Evolutionary conservation across 2,329 filamentous ascomycete species (phyloP).

Genomic region (Ceratocystis papillata): DNA sequence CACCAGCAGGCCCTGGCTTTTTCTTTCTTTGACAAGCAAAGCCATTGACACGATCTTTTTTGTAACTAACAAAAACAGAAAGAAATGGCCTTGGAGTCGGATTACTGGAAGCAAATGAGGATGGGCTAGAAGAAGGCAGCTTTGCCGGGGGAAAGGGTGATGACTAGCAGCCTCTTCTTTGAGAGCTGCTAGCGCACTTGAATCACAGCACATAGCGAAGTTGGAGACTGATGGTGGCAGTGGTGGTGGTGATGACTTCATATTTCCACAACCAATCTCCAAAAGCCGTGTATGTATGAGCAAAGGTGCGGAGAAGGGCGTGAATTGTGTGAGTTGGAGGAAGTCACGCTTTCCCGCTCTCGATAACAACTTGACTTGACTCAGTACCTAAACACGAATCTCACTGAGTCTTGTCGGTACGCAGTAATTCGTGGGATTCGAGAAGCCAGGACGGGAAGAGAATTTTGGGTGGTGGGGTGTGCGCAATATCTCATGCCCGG

Average conservation of each 20-base stretch:
- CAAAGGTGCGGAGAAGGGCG: background rate
- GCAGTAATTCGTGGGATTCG: conserved; percentile 1
- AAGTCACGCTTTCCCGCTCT: no score
- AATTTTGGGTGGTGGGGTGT: conserved; percentile 1
- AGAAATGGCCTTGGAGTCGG: background rate
- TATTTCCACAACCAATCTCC: background rate
- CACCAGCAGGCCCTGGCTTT: no score
- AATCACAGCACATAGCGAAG: no score
- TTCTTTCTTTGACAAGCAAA: background rate
- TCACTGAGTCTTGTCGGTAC: background rate
- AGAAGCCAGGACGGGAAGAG: conserved; percentile 6
- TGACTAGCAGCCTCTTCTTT: no score
- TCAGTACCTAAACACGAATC: no score
- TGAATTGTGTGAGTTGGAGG: background rate
- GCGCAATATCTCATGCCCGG: background rate
- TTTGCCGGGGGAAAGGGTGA: background rate
- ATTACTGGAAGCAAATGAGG: background rate
- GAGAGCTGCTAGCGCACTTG: no score
- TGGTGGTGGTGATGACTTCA: background rate
- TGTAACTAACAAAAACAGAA: conserved; percentile 2
- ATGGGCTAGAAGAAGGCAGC: background rate
- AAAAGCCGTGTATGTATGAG: background rate
- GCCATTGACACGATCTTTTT: conserved; percentile 2
- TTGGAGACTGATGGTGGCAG: no score
- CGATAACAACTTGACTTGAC: no score